Percentiles rank a stretch among this genome's conserved stretches.
Conservation (phyloP, 495 filamentous ascomycete genomes). For the Terfezia claveryi region DNA sequence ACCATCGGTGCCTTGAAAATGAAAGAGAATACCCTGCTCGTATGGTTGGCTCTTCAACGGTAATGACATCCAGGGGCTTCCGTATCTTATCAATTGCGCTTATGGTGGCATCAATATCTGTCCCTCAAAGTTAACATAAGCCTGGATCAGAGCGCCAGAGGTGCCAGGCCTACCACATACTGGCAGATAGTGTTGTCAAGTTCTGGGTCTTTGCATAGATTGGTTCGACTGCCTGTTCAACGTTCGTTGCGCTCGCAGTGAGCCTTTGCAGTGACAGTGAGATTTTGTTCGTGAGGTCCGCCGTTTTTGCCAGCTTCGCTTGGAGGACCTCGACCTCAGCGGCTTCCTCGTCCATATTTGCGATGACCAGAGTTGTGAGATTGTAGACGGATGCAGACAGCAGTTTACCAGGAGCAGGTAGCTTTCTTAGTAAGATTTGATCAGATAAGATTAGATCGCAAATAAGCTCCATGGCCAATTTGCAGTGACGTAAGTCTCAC, state of each 20-base stretch:
- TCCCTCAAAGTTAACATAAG: conserved; percentile 9
- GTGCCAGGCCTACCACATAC: conserved; percentile 22
- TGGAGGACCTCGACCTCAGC: conserved; percentile 46
- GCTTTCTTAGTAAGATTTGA: too few species aligned
- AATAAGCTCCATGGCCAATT: too few species aligned
- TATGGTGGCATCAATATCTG: conserved; percentile 68
- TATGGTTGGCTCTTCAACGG: conserved; percentile 75
- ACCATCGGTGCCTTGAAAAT: not conserved
- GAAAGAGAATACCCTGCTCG: conserved; percentile 39
- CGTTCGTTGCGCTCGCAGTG: conserved; percentile 66
- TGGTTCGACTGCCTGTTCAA: conserved; percentile 78
- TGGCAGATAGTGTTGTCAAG: conserved; percentile 61
- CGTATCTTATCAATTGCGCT: conserved; percentile 70
- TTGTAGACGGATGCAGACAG: not conserved
- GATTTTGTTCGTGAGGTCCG: conserved; percentile 76
- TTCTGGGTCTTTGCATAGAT: conserved; percentile 81
- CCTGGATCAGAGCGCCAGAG: conserved; percentile 3
- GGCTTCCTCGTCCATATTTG: conserved; percentile 31
- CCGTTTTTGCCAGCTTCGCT: conserved; percentile 39
- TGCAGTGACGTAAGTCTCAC: too few species aligned
- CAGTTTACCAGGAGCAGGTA: not conserved
- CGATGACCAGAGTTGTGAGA: not conserved
- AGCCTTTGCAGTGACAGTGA: conserved; percentile 64
- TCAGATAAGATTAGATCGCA: too few species aligned
- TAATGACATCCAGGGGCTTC: conserved; percentile 70